Evolutionary conservation across 116 monocot species (phyloP).

Genomic region (Trichopus zeylanicus): DNA sequence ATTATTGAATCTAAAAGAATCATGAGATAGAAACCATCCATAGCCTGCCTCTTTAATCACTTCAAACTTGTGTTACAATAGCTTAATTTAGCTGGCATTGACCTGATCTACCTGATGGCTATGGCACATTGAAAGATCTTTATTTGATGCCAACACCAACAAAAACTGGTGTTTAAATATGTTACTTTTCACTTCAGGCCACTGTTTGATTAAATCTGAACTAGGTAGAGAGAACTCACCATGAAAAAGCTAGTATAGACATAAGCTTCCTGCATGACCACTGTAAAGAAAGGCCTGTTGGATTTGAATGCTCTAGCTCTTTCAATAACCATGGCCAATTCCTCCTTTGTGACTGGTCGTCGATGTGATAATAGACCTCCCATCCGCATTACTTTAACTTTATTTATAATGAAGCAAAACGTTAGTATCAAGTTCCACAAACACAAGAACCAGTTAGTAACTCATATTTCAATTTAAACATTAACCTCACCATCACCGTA

Average conservation of each 20-base stretch:
- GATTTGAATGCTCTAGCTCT: slow-evolving; percentile 37
- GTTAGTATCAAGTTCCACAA: background rate
- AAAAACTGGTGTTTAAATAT: too few relatives aligned
- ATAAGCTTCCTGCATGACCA: slow-evolving; percentile 35
- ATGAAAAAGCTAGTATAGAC: slow-evolving; percentile 46
- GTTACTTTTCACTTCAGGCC: too few relatives aligned
- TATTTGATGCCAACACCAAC: too few relatives aligned
- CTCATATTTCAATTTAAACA: background rate
- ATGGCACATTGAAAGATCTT: too few relatives aligned
- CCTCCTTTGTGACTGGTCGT: slow-evolving; percentile 35
- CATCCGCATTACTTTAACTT: background rate
- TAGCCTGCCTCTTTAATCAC: too few relatives aligned
- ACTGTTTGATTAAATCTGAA: too few relatives aligned
- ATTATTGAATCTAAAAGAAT: too few relatives aligned
- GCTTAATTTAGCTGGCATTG: too few relatives aligned
- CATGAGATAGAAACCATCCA: too few relatives aligned
- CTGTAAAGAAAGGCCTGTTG: slow-evolving; percentile 26
- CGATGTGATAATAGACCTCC: slow-evolving; percentile 24
- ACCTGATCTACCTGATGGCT: too few relatives aligned
- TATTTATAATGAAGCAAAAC: background rate
- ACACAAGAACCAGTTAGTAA: background rate
- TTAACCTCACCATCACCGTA: background rate
- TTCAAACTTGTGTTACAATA: too few relatives aligned
- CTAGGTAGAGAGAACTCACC: slow-evolving; percentile 17
- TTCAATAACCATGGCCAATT: slow-evolving; percentile 24